phyloP scores from a whole-genome alignment of 2,329 filamentous ascomycete species.

The Mollisia scopiformis region DNA sequence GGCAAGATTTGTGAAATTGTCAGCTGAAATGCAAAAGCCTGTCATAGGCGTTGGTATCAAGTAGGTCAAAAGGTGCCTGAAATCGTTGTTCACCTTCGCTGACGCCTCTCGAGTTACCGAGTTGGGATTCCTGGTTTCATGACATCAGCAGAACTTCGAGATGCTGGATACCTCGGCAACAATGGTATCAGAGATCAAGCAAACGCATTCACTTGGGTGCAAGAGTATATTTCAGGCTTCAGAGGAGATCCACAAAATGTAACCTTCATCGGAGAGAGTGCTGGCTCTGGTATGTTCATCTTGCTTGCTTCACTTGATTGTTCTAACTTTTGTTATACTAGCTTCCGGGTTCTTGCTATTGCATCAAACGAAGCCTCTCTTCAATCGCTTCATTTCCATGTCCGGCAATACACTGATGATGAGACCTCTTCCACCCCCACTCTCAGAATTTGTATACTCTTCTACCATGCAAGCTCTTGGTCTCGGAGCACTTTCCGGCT shows the following conservation, averaged over 20 bases:
- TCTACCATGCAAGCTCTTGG: slow-evolving; percentile 43
- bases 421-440: slow-evolving; percentile 40
- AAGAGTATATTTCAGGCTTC: slow-evolving; percentile 35
- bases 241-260: slow-evolving; percentile 35
- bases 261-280: slow-evolving; percentile 48
- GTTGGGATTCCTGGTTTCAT: slow-evolving; percentile 46
- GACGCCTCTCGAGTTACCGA: slow-evolving; percentile 45
- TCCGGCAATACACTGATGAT: slow-evolving; percentile 47
- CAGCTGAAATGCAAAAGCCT: slow-evolving; percentile 45
- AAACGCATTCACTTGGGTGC: slow-evolving; percentile 34
- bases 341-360: slow-evolving; percentile 38
- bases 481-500: slow-evolving; percentile 39
- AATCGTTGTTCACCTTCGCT: not conserved
- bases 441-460: slow-evolving; percentile 46
- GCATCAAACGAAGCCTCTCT: slow-evolving; percentile 42
- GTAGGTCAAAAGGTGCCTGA: slow-evolving; percentile 32
- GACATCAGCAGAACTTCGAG: slow-evolving; percentile 49
- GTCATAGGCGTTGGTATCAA: slow-evolving; percentile 50
- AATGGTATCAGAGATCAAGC: slow-evolving; percentile 45
- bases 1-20: slow-evolving; percentile 47
- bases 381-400: slow-evolving; percentile 45
- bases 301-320: not conserved
- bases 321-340: not conserved
- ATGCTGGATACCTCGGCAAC: slow-evolving; percentile 46
- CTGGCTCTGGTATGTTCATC: slow-evolving; percentile 44